Evolutionary conservation across 108 stramenopile genomes (phyloP).

Genomic region (Fistulifera pelliculosa): DNA sequence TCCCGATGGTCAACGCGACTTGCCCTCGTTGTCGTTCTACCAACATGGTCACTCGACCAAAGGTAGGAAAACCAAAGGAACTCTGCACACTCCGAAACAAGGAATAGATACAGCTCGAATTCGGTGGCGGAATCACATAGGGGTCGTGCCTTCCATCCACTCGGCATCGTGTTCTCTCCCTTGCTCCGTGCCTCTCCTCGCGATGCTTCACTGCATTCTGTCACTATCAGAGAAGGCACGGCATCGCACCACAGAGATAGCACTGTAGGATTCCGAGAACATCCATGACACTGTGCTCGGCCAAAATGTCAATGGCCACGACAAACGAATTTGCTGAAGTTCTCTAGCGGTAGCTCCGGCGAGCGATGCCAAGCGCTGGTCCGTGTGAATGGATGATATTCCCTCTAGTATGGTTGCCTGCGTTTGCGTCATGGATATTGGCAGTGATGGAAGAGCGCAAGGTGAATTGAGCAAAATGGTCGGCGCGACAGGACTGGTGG

Average conservation of each 20-base stretch:
- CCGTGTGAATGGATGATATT: background rate
- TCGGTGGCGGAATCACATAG: conserved; percentile 31
- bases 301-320: conserved; percentile 13
- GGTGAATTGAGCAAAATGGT: background rate
- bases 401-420: background rate
- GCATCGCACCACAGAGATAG: conserved; percentile 67
- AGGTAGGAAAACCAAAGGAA: conserved; percentile 18
- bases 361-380: conserved; percentile 5
- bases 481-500: background rate
- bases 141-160: conserved; percentile 67
- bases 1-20: conserved; percentile 52
- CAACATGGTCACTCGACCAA: conserved; percentile 56
- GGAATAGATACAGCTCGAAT: conserved; percentile 15
- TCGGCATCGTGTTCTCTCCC: conserved; percentile 51
- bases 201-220: conserved; percentile 33
- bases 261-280: conserved; percentile 46
- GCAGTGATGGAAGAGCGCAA: background rate
- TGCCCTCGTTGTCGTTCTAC: conserved; percentile 53
- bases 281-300: conserved; percentile 37
- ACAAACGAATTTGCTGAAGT: conserved; percentile 20
- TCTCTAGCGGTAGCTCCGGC: conserved; percentile 2
- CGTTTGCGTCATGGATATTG: background rate
- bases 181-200: too few relatives aligned
- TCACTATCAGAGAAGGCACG: conserved; percentile 47
- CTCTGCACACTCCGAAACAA: conserved; percentile 10